Evolutionary conservation across 352 stramenopile species (phyloP).

Genomic region (Phytophthora nicotianae): DNA sequence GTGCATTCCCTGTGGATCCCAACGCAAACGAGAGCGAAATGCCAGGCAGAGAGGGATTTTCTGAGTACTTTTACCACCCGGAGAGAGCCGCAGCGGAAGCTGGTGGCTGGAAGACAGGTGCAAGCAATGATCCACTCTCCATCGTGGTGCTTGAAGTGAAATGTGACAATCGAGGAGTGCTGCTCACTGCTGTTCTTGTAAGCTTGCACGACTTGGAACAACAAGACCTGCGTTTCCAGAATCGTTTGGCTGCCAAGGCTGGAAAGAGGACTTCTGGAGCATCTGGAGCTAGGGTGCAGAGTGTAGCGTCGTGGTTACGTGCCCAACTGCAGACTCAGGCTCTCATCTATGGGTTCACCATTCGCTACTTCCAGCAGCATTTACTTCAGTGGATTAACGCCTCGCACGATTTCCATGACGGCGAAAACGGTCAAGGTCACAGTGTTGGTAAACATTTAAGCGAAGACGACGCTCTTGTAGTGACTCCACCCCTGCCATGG

Average conservation of each 20-base stretch:
- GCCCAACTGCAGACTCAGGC: constrained; percentile 56
- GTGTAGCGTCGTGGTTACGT: constrained; percentile 55
- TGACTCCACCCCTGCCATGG: constrained; percentile 25
- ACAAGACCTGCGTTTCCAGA: constrained; percentile 68
- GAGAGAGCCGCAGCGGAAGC: constrained; percentile 42
- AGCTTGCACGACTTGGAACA: constrained; percentile 67
- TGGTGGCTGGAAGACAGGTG: constrained; percentile 21
- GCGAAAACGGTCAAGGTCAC: constrained; percentile 12
- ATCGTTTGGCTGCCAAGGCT: constrained; percentile 24
- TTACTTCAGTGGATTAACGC: constrained; percentile 62
- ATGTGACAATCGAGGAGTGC: constrained; percentile 74
- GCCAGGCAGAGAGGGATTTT: constrained; percentile 56
- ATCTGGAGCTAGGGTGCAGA: constrained; percentile 50
- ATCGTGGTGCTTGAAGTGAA: constrained; percentile 74
- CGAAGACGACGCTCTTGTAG: constrained; percentile 25
- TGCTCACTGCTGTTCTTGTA: constrained; percentile 64
- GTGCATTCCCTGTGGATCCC: constrained; percentile 26
- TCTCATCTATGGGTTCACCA: constrained; percentile 79
- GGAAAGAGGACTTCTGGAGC: constrained; percentile 11
- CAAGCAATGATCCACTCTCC: constrained; percentile 25
- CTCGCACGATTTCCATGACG: constrained; percentile 35
- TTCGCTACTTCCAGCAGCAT: constrained; percentile 77
- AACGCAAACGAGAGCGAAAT: constrained; percentile 31
- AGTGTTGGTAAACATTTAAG: constrained; percentile 25
- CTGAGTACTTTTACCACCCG: constrained; percentile 72